phyloP scores from a whole-genome alignment of 2,329 filamentous ascomycete species.

The Dryadomyces sulphureus region DNA sequence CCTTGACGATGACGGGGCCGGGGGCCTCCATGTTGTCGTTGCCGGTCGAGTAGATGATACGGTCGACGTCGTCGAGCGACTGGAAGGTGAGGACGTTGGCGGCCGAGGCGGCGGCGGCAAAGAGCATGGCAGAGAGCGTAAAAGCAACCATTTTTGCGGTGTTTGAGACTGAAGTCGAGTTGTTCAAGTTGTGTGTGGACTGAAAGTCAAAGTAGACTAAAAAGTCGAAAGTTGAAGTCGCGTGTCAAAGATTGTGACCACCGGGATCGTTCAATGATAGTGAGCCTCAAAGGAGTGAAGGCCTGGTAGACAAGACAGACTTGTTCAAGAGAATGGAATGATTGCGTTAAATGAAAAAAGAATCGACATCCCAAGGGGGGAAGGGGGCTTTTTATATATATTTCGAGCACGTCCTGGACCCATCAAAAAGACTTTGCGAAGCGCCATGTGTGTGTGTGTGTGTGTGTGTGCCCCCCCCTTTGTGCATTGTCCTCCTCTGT shows the following conservation, averaged over 20 bases:
- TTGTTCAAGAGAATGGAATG: neutral
- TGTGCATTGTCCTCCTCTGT: neutral
- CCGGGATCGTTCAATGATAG: neutral
- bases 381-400: neutral
- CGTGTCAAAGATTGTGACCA: neutral
- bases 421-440: neutral
- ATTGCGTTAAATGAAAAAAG: neutral
- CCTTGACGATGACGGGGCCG: constrained; percentile 24
- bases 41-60: constrained; percentile 36
- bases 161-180: neutral
- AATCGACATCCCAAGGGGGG: neutral
- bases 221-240: too few relatives aligned
- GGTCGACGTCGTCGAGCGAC: constrained; percentile 36
- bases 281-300: neutral
- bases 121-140: neutral
- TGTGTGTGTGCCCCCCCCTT: neutral
- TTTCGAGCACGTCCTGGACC: neutral
- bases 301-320: neutral
- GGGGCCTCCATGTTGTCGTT: constrained; percentile 22
- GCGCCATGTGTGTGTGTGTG: neutral
- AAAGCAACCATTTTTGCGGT: constrained; percentile 3
- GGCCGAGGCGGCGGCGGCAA: constrained; percentile 24
- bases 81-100: constrained; percentile 39
- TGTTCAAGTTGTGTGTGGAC: neutral
- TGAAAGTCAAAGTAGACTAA: neutral